Base-by-base conservation (phyloP, 2,329 filamentous ascomycete genomes). In the Ophiostoma piceae region DNA sequence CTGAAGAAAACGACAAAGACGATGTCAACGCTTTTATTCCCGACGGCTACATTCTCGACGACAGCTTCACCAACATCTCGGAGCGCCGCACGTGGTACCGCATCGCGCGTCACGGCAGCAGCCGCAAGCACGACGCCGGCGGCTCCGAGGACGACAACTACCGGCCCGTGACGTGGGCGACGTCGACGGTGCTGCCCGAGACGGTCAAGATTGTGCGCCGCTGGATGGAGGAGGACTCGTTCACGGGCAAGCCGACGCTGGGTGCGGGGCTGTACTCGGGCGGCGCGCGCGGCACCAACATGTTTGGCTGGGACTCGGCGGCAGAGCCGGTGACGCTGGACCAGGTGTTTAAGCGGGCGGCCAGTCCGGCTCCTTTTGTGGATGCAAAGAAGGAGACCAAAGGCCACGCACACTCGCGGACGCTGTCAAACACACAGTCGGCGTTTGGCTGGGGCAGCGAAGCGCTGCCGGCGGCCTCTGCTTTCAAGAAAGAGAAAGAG, bases 61-160 rank as follows among this genome's bases (percentile, higher is more conserved):
- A 88, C 75, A 84, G 80, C 37, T 88, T 88, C 71, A 79, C 79
- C 4, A 80, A 82, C 2, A 82, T 84, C 3, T 83, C 84, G 2
- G 83, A 90, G 76, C 85, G 88, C 67, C 88, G 86, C 74, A 81
- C 82, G 8, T 90, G 88, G 88, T 89, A 90, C 73, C 85, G 87
- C 26, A 77, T 90, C 22, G 88, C 88, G 8, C 83, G 88, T 5
- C 82, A 82, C 69, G 88, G 87, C 2, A 87, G 87, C 0, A 82
- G 84, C 73, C 81, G 86, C 6, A 84, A 84, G 71, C 83, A 89
- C 73, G 81, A 87, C 69, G 77, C 78, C 2, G 73, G 71, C 39
- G 67, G 87, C 65, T 39, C 16, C 14, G 35, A n/a, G 5, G 85
- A 87, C 67, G 85, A 88, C 9, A 84, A 83, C 72, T 90, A 90